Conservation (phyloP, 1,139 yeast genomes). For the Hanseniaspora sp. region DNA sequence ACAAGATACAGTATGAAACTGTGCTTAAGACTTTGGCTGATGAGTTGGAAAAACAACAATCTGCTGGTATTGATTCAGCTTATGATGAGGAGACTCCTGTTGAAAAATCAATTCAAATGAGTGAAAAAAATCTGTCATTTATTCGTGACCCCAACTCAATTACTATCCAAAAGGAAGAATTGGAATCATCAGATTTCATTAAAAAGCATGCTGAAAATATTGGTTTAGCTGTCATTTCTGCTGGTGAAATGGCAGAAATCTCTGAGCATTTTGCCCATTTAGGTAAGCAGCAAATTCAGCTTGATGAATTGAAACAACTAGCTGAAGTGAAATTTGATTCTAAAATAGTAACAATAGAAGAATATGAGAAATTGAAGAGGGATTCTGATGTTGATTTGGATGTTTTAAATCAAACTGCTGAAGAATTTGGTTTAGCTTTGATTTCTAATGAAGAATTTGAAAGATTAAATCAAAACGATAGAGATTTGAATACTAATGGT, state of each 20-base stretch:
- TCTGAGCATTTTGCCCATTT: constrained; percentile 18
- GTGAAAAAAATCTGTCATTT: not conserved
- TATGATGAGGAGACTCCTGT: too few species aligned
- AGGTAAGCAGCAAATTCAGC: constrained; percentile 14
- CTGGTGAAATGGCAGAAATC: constrained; percentile 17
- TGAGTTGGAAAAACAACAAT: not conserved
- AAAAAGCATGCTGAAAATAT: constrained; percentile 15
- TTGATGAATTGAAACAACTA: constrained; percentile 1
- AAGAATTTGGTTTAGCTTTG: constrained; percentile 17
- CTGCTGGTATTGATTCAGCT: too few species aligned
- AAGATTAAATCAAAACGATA: constrained; percentile 18
- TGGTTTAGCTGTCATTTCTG: constrained; percentile 18
- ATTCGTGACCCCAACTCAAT: constrained; percentile 3
- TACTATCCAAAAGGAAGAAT: not conserved
- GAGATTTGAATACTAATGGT: not conserved
- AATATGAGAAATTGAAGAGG: not conserved
- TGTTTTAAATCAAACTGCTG: constrained; percentile 23
- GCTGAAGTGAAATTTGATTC: constrained; percentile 5
- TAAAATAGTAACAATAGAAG: not conserved
- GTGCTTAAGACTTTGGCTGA: not conserved
- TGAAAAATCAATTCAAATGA: not conserved
- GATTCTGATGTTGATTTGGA: constrained; percentile 18
- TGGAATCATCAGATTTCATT: constrained; percentile 6
- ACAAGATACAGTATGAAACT: not conserved
- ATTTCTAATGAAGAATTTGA: constrained; percentile 17